Evolutionary conservation across 202 grass and related monocot species (phyloP).

Genomic region (Sporobolus alterniflorus): DNA sequence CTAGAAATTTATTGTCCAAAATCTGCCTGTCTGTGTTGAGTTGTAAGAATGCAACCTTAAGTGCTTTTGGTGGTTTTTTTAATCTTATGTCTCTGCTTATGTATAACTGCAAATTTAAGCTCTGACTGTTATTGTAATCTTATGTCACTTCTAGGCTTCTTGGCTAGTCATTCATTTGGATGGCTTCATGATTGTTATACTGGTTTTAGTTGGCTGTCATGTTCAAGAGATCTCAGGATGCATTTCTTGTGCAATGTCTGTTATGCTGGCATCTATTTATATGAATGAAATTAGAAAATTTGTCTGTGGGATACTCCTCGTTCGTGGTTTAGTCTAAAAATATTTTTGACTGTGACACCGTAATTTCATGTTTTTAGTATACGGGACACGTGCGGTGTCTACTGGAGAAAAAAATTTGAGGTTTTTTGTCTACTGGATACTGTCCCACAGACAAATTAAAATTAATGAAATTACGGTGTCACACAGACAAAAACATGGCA

Average conservation of each 20-base stretch:
- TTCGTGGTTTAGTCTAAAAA: too few species aligned
- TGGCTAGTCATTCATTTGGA: background rate
- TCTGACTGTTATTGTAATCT: background rate
- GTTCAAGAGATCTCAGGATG: background rate
- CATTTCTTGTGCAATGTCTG: background rate
- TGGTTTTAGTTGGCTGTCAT: background rate
- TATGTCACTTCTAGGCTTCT: background rate
- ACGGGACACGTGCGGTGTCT: too few species aligned
- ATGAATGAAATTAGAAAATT: too few species aligned
- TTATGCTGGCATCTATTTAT: background rate
- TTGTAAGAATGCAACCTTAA: constrained; percentile 21
- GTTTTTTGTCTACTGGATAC: too few species aligned
- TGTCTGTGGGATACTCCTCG: too few species aligned
- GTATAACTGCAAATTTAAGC: background rate
- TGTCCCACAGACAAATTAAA: too few species aligned
- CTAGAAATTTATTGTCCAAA: constrained; percentile 19
- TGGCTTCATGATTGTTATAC: background rate
- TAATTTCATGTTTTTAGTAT: too few species aligned
- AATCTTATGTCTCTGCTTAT: background rate
- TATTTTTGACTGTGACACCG: too few species aligned
- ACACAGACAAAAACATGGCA: too few species aligned
- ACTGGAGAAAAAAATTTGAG: too few species aligned
- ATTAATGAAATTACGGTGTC: too few species aligned
- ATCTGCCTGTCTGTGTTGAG: constrained; percentile 23
- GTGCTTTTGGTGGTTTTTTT: constrained; percentile 1